Evolutionary conservation across 257 asterid genomes (phyloP), one percentile per base, ranked within the genome.

Genomic region (Cruciata laevipes): DNA sequence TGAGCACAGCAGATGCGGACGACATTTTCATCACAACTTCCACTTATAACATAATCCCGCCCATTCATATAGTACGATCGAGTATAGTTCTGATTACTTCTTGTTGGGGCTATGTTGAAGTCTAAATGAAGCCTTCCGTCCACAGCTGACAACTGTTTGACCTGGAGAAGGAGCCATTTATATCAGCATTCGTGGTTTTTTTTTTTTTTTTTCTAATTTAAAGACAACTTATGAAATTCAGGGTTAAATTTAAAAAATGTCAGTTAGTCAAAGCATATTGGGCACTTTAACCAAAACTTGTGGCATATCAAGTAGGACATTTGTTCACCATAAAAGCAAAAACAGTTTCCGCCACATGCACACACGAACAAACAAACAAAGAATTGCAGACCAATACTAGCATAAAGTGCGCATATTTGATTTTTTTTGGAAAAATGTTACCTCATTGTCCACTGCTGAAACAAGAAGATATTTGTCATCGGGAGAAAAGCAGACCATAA

Each of bases 361-460:
- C 3, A 40, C 49, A 40, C 53, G 35, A 8, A 16, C 55, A 40
- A 49, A 42, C 49, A 42, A 51, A 16, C 40, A 64, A 64, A 12
- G 8, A 63, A 51, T n/a, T 11, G 14, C 18, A 44, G 23, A n/a
- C 38, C 6, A 17, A 30, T 62, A 32, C 27, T 65, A 1, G 18
- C 12, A n/a, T 23, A 65, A 35, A 40, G 32, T 23, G 33, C 32
- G 18, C 49, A 35, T 18, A 40, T 42, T 35, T 52, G 17, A 11
- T 27, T 40, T 11, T 11, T 27, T 27, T 27, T 27, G 16, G 61
- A 6, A 33, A 53, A 59, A 71, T 18, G 51, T 83, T 77, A 91
- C 97, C 97, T 91, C 96, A 75, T 91, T 91, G 75, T 91, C 97
- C 84, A 88, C 93, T 30, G 97, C 94, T 49, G 97, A 91, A 77